Evolutionary conservation across 202 grass and related monocot species (phyloP).

Genomic region (Carex sylvatica): DNA sequence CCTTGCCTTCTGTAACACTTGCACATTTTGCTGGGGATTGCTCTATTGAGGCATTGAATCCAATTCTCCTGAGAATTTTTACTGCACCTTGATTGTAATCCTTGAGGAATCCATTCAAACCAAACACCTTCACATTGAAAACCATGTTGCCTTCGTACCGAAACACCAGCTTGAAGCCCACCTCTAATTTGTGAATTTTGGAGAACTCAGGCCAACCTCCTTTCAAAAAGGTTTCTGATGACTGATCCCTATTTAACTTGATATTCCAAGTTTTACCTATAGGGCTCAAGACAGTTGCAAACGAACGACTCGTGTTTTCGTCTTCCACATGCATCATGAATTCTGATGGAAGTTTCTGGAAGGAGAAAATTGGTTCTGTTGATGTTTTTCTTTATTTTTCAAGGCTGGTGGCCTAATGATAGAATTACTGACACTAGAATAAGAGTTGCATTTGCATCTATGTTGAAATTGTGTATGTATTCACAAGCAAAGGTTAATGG

Average conservation of each 20-base stretch:
- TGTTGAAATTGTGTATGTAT: too few species aligned
- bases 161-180: conserved; percentile 35
- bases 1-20: conserved; percentile 14
- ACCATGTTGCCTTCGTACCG: conserved; percentile 37
- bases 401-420: too few species aligned
- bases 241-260: conserved; percentile 25
- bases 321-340: conserved; percentile 21
- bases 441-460: too few species aligned
- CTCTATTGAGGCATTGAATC: conserved; percentile 5
- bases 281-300: conserved; percentile 33
- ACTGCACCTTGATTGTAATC: not conserved
- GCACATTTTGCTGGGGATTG: conserved; percentile 26
- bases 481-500: too few species aligned
- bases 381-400: not conserved
- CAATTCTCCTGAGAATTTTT: conserved; percentile 5
- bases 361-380: not conserved
- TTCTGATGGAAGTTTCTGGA: conserved; percentile 24
- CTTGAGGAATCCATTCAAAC: conserved; percentile 23
- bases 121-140: conserved; percentile 48
- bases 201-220: conserved; percentile 42
- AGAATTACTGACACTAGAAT: too few species aligned
- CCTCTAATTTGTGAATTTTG: conserved; percentile 27
- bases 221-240: conserved; percentile 28
- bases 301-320: not conserved
- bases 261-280: conserved; percentile 36